Evolutionary conservation across 805 yeast species (phyloP).

Genomic region (Sungouiozyma ichnusensis): DNA sequence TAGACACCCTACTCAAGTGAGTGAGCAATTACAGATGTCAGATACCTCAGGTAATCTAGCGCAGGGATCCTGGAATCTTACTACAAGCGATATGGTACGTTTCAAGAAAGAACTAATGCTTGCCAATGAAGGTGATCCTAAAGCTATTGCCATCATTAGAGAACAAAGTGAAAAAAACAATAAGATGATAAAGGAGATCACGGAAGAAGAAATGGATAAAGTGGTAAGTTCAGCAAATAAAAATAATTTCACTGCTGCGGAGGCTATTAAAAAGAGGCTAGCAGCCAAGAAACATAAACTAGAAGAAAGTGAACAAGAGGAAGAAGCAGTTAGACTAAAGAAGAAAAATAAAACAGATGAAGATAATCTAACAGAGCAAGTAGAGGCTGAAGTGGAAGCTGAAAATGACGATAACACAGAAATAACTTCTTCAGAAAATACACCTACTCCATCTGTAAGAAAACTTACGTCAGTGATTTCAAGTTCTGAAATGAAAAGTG

Average conservation of each 20-base stretch:
- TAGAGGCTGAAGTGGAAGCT: conserved; percentile 17
- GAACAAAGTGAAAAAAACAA: conserved; percentile 29
- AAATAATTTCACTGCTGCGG: conserved; percentile 37
- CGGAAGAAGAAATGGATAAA: conserved; percentile 21
- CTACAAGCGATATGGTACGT: conserved; percentile 61
- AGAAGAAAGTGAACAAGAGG: conserved; percentile 19
- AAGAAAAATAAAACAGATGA: conserved; percentile 15
- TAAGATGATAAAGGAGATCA: conserved; percentile 17
- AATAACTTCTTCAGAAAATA: neutral
- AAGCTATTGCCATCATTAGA: conserved; percentile 54
- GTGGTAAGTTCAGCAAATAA: conserved; percentile 29
- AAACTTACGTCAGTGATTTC: conserved; percentile 16
- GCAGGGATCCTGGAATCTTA: conserved; percentile 51
- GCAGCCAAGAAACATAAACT: conserved; percentile 20
- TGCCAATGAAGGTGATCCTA: conserved; percentile 61
- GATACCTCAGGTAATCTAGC: conserved; percentile 67
- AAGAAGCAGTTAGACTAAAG: conserved; percentile 3
- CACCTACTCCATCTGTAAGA: conserved; percentile 1
- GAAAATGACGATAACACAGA: conserved; percentile 14
- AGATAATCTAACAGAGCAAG: conserved; percentile 14
- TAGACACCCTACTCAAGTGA: conserved; percentile 61
- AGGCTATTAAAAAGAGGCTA: conserved; percentile 31
- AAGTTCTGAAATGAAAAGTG: conserved; percentile 19
- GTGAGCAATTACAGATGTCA: conserved; percentile 63
- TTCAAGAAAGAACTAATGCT: conserved; percentile 50